These are phyloP conservation scores for Xylariales sp. DNA, from an alignment of 2,329 filamentous ascomycete genomes.

Conservation along the genomic window DNA sequence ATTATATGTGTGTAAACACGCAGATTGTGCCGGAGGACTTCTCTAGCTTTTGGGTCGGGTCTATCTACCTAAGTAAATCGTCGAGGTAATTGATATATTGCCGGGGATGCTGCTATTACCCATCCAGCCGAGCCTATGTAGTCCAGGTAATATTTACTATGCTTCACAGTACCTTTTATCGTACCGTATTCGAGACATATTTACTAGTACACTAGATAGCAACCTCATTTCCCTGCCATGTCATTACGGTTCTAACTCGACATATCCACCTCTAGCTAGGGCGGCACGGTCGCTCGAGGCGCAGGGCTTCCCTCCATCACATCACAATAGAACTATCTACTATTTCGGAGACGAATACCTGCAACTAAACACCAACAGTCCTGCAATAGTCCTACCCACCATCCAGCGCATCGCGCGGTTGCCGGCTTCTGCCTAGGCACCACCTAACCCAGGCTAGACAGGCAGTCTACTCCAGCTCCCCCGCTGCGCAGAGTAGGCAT, in stretches of 20 bases:
- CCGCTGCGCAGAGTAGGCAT: neutral
- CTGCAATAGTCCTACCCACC: slow-evolving; percentile 3
- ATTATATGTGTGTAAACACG: neutral
- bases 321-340: no score
- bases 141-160: no score
- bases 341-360: neutral
- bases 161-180: no score
- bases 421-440: neutral
- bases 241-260: no score
- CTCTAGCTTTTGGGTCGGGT: neutral
- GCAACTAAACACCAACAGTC: neutral
- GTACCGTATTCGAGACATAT: no score
- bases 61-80: neutral
- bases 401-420: slow-evolving; percentile 11
- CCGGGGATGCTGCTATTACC: neutral
- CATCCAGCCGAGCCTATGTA: no score
- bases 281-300: no score
- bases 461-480: no score
- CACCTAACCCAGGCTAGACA: neutral
- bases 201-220: neutral
- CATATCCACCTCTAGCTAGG: no score
- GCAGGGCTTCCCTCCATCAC: no score
- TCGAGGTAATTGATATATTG: neutral
- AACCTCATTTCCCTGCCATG: neutral
- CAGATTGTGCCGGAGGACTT: neutral